Conservation (phyloP, 1,284 basidiomycete genomes). For the Ceratobasidium sp. region DNA sequence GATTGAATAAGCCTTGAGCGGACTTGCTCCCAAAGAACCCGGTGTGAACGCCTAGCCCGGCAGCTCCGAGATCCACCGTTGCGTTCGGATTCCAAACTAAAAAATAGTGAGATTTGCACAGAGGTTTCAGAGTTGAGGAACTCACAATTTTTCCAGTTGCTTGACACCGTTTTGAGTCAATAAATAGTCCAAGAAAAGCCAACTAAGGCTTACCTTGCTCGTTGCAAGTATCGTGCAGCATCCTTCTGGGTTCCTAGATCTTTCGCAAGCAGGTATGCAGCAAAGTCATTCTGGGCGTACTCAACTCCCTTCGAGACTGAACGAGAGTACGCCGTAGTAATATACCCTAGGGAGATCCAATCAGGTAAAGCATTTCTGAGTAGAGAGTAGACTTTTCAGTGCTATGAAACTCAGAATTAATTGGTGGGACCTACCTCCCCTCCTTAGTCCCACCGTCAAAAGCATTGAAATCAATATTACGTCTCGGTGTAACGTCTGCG, state of each 20-base stretch:
- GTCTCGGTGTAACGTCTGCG: conserved; percentile 30
- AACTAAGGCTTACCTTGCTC: conserved; percentile 9
- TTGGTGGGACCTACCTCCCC: conserved; percentile 3
- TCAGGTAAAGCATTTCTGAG: conserved; percentile 32
- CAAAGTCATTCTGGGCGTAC: conserved; percentile 36
- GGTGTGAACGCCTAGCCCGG: conserved; percentile 16
- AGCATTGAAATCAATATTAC: conserved; percentile 34
- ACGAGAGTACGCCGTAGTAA: conserved; percentile 29
- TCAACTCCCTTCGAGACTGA: conserved; percentile 34
- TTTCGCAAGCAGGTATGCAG: conserved; percentile 27
- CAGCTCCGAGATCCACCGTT: conserved; percentile 11
- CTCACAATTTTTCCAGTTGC: conserved; percentile 37
- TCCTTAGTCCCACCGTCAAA: conserved; percentile 38
- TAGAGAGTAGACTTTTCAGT: neutral
- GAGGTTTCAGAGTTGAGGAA: neutral
- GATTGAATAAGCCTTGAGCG: conserved; percentile 14
- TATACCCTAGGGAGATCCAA: conserved; percentile 34
- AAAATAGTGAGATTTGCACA: neutral
- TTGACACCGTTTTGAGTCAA: neutral
- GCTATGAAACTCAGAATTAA: neutral
- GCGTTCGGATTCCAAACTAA: conserved; percentile 33
- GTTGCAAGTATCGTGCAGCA: conserved; percentile 18
- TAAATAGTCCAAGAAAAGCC: neutral
- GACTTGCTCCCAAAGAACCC: conserved; percentile 35
- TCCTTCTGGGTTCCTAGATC: conserved; percentile 13